phyloP scores from a whole-genome alignment of 345 rosid genomes.

The Salix brachista region DNA sequence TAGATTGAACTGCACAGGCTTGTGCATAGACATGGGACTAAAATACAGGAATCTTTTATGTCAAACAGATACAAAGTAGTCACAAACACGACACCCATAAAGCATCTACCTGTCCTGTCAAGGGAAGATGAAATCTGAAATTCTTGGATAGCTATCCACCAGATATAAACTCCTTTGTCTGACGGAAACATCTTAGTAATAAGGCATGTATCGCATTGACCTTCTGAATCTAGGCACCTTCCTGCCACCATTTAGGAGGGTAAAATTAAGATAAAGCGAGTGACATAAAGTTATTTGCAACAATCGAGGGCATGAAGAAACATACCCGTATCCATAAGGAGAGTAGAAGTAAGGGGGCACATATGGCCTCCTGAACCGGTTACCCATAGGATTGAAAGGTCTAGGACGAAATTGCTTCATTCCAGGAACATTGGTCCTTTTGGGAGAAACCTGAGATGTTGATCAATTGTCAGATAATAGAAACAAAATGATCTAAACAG shows the following conservation, averaged over 20 bases:
- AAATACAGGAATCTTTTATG: neutral
- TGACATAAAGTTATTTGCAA: neutral
- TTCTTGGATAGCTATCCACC: neutral
- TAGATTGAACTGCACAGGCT: neutral
- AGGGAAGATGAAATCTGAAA: neutral
- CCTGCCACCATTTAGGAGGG: conserved; percentile 43
- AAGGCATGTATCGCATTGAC: conserved; percentile 88
- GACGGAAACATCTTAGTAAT: conserved; percentile 38
- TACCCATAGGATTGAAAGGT: conserved; percentile 66
- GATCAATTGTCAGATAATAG: neutral
- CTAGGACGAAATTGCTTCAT: conserved; percentile 82
- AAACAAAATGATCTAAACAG: neutral
- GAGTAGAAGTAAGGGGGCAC: conserved; percentile 71
- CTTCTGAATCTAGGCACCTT: conserved; percentile 86
- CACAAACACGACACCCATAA: neutral
- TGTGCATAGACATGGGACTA: neutral
- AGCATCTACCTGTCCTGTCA: too few relatives aligned
- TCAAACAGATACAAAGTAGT: neutral
- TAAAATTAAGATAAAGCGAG: neutral
- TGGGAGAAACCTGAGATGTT: conserved; percentile 59
- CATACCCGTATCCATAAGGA: conserved; percentile 90
- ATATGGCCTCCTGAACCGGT: conserved; percentile 67
- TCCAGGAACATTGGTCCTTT: conserved; percentile 94
- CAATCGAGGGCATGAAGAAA: neutral
- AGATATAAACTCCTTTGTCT: neutral